Percentiles rank a stretch among this genome's conserved stretches.
These are phyloP conservation scores for Fabrea salina DNA, from an alignment of 169 alveolate genomes.

Conservation along the genomic window DNA sequence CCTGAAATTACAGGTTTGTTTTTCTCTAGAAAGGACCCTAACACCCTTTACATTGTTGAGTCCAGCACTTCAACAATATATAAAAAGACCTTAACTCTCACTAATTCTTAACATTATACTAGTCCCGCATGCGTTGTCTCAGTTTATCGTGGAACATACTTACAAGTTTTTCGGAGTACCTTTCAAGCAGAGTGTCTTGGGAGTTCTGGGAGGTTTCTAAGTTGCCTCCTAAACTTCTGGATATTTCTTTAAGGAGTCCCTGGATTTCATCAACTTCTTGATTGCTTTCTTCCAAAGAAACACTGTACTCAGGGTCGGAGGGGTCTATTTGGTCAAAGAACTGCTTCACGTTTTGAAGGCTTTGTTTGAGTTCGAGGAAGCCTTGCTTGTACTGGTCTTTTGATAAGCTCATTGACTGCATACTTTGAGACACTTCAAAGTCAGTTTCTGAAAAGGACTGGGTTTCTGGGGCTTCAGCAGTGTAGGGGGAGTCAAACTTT, in stretches of 20 bases:
- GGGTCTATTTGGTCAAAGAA: background rate
- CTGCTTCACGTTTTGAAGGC: background rate
- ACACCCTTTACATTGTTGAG: conserved; percentile 52
- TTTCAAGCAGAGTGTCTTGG: conserved; percentile 12
- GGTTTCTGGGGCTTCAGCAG: background rate
- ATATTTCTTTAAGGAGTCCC: background rate
- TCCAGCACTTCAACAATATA: conserved; percentile 25
- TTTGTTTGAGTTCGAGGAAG: conserved; percentile 2
- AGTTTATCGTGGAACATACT: background rate
- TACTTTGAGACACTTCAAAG: background rate
- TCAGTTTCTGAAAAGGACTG: background rate
- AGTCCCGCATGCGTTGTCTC: no score
- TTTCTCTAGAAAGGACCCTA: conserved; percentile 56
- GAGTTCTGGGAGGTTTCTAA: background rate
- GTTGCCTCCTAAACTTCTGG: background rate
- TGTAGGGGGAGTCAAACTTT: conserved; percentile 1
- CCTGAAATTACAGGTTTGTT: conserved; percentile 70
- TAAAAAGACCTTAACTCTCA: no score
- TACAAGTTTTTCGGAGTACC: conserved; percentile 6
- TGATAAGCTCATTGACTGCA: background rate
- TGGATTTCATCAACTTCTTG: conserved; percentile 1
- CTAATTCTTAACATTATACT: no score
- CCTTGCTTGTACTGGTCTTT: conserved; percentile 2
- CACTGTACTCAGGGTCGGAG: conserved; percentile 22
- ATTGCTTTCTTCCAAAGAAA: conserved; percentile 13